A percentile compares a stretch with the other conserved stretches of the same genome.
These are phyloP conservation scores for Conidiobolus incongruus DNA, from an alignment of 371 early-diverging fungal genomes.

Conservation along the genomic window DNA sequence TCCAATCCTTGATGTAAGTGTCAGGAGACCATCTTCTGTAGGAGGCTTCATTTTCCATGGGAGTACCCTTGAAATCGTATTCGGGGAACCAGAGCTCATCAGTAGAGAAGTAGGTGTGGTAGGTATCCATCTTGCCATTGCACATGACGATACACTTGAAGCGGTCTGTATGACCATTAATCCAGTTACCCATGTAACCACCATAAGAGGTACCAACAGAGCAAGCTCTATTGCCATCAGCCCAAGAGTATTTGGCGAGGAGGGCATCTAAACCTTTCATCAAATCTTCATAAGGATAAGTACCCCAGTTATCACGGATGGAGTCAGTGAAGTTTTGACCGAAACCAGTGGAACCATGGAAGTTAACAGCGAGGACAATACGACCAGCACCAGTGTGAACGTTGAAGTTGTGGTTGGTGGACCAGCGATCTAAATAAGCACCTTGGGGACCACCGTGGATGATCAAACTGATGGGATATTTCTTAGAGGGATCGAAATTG, in stretches of 20 bases:
- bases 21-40: constrained; percentile 52
- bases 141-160: constrained; percentile 60
- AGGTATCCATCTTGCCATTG: constrained; percentile 52
- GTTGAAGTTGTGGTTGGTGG: constrained; percentile 40
- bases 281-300: constrained; percentile 43
- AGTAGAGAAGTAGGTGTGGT: constrained; percentile 36
- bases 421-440: constrained; percentile 43
- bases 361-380: constrained; percentile 47
- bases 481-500: constrained; percentile 23
- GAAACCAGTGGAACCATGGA: constrained; percentile 61
- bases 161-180: constrained; percentile 34
- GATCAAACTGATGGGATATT: constrained; percentile 54
- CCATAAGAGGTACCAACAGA: no score
- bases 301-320: constrained; percentile 54
- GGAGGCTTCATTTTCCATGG: constrained; percentile 13
- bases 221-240: no score
- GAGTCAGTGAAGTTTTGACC: constrained; percentile 52
- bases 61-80: constrained; percentile 38
- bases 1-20: constrained; percentile 44
- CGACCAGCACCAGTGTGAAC: constrained; percentile 48
- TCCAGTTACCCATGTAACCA: constrained; percentile 51
- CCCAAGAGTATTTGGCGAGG: constrained; percentile 21
- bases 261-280: constrained; percentile 45
- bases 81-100: constrained; percentile 72
- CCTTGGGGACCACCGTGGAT: constrained; percentile 76